Evolutionary conservation across 108 stramenopile species (phyloP), one percentile per base, ranked within the genome.

Genomic region (Cyclotella sp.): DNA sequence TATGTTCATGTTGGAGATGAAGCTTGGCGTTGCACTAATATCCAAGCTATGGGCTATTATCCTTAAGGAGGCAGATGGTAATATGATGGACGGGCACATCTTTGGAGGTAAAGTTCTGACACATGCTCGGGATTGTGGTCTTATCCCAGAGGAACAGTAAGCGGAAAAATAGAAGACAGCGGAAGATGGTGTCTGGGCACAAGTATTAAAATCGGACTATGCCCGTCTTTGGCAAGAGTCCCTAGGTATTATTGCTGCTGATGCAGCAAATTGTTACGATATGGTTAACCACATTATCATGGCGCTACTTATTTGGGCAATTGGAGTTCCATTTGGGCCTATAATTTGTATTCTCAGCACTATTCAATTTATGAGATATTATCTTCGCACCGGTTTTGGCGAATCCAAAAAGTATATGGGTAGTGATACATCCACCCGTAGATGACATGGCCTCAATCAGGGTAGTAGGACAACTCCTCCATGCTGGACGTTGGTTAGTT

Each of bases 1-100:
- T 9, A 61, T 40, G 34, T 22, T 61, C 29, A 61, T 61, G 60
- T 18, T 61, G 14, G 60, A 61, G 34, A 61, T 29, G 60, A 40
- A 61, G 34, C 8, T 30, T 12, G 60, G 60, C 5, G 60, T 61
- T 30, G 34, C 11, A 7, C 26, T 28, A 11, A 40, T 61, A 10
- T 19, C 60, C 10, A 61, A 61, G 34, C 34, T 61, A 8, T 28
- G 60, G 27, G 60, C 60, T 29, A 61, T 61, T 13, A 22, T 61
- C 15, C 34, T 61, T 13, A 61, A 39, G 21, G 60, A 61, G 28
- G 60, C 60, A 29, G 60, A 61, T 53, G 18, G 18, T 19, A 53
- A 53, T 53, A 53, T 53, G 52, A 14, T 18, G 6, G 52, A 53
- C 21, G 52, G 52, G 21, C 52, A 53, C 18, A 19, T n/a, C n/a